Base-by-base conservation (phyloP, 2,329 filamentous ascomycete species). In the Talaromyces sp. region DNA sequence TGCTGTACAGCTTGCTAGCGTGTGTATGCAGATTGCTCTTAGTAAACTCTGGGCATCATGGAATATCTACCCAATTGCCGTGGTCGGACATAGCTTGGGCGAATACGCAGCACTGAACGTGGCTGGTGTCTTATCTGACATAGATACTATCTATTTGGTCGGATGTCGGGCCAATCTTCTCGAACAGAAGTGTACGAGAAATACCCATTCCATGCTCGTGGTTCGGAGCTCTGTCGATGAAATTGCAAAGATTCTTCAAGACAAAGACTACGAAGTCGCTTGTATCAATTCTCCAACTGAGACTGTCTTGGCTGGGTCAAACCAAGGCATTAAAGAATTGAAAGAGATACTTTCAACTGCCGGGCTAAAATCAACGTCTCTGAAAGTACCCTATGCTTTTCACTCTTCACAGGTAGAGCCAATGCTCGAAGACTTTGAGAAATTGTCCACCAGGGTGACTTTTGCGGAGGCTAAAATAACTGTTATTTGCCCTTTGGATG, bases 121-220 rank as follows among this genome's bases (percentile, higher is more conserved):
- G 16, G 66, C 70, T 33, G 72, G 70, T 5, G 68, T 74, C 7
- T 59, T 74, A 18, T 70, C 71, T 9, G 65, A 59, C 6, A 61
- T 33, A 42, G 72, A 73, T 60, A 64, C 68, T 9, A 62, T 92
- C 63, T 86, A 86, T 67, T 80, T 92, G 4, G 88, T 92, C 35
- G 89, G 89, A 46, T 73, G 80, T 60, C 85, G 90, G 63, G 89
- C 89, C 9, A 79, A 86, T 69, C 80, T 92, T 5, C 80, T 92
- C 2, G 82, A 86, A 50, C 67, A 75, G 50, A 71, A 74, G 57
- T 79, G 77, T 63, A 68, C 73, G 14, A 67, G 70, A 37, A 75
- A 74, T 52, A 79, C 76, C 1, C 76, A 79, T 57, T 70, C 75
- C 2, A 80, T 81, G 79, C 69, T 80, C 21, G 77, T 77, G 18